Base-by-base conservation (phyloP, 306 rosid genomes). In the Geum urbanum region DNA sequence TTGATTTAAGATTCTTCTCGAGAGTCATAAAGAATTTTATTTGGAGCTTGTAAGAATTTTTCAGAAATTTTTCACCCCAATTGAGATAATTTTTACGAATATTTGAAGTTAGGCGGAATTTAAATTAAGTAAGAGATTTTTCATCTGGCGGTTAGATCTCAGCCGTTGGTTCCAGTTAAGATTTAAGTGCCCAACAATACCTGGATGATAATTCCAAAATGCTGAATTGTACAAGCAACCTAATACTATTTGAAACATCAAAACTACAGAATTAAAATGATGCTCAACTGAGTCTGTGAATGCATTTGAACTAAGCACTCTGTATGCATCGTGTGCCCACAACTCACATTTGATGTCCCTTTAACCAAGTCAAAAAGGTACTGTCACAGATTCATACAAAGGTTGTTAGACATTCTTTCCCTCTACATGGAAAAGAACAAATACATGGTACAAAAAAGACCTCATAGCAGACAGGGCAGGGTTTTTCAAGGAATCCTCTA, bases 381-480 rank as follows among this genome's bases (percentile, higher is more conserved):
- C 91, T 86, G 73, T 73, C 62, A 70, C 2, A 67, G 75, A 83
- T 20, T 2, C 70, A 8, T 62, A 70, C 2, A 56, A 50, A 54
- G 51, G 51, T 20, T 44, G 74, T 89, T 69, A 85, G 82, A 48
- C 32, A 71, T 22, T 49, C 67, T 41, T 68, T 7, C 18, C n/a
- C 50, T 59, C 32, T 47, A 46, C 45, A 69, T 10, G 20, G 4
- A 12, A 22, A 70, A 53, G 39, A 57, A 78, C n/a, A 24, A 20
- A 50, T 55, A 9, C 12, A 66, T 70, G 4, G 41, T 65, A 53
- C 52, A 56, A 69, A 79, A 47, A 75, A 80, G 69, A 86, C 96
- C 96, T 90, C 96, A 61, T 74, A 86, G 69, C 91, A 90, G 74
- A 87, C 86, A 37, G 94, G 94, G 76, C 96, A 90, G 65, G 77